These are phyloP conservation scores for Proliferodiscus dingleyae DNA, from an alignment of 2,329 filamentous ascomycete genomes.

Conservation along the genomic window DNA sequence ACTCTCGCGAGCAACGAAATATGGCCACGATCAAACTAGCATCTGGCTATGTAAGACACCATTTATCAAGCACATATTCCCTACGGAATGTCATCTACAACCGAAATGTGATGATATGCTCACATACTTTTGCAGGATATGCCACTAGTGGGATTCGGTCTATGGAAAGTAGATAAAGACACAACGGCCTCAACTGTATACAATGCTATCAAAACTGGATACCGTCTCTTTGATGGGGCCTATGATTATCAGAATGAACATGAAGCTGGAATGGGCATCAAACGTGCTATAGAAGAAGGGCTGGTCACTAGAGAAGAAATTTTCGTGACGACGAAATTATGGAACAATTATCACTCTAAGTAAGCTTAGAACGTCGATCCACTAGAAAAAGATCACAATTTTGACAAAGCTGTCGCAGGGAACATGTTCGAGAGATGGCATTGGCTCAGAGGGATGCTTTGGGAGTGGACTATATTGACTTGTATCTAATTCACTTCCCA, in stretches of 20 bases:
- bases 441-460: slow-evolving; percentile 51
- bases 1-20: background rate
- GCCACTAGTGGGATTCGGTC: slow-evolving; percentile 54
- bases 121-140: slow-evolving; percentile 29
- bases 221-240: slow-evolving; percentile 49
- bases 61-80: too few species aligned
- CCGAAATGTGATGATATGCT: too few species aligned
- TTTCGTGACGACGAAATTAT: slow-evolving; percentile 63
- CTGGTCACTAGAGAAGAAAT: slow-evolving; percentile 58
- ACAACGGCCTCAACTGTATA: slow-evolving; percentile 61
- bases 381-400: too few species aligned
- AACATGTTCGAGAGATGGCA: slow-evolving; percentile 55
- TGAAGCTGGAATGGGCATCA: slow-evolving; percentile 61
- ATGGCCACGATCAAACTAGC: slow-evolving; percentile 36
- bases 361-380: slow-evolving; percentile 1
- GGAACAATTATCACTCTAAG: slow-evolving; percentile 49
- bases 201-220: slow-evolving; percentile 51
- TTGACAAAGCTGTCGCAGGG: background rate
- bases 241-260: slow-evolving; percentile 60
- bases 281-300: slow-evolving; percentile 48
- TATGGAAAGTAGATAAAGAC: slow-evolving; percentile 63
- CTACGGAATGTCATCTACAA: too few species aligned
- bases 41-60: slow-evolving; percentile 34
- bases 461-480: slow-evolving; percentile 45
- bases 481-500: slow-evolving; percentile 49